phyloP scores from a whole-genome alignment of 2,329 filamentous ascomycete genomes.

The Penicillium crustosum region DNA sequence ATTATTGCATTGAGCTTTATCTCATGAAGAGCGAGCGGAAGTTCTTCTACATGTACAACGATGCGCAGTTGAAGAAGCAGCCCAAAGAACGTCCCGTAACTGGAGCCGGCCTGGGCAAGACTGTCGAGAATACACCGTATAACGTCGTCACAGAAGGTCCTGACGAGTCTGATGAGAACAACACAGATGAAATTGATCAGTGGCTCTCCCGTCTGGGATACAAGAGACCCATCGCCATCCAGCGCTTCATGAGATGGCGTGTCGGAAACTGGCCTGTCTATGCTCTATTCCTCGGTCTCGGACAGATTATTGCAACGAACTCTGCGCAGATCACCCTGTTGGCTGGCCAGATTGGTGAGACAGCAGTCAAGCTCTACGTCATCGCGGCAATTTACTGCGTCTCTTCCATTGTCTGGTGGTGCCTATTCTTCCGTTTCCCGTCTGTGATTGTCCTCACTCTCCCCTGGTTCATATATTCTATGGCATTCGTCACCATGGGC shows the following conservation, averaged over 20 bases:
- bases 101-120: constrained; percentile 40
- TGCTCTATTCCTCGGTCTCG: constrained; percentile 60
- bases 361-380: constrained; percentile 59
- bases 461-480: constrained; percentile 63
- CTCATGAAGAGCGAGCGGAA: constrained; percentile 65
- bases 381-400: constrained; percentile 60
- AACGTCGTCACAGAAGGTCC: constrained; percentile 27
- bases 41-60: constrained; percentile 61
- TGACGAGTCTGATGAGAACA: constrained; percentile 34
- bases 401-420: constrained; percentile 62
- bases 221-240: constrained; percentile 55
- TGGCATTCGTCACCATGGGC: constrained; percentile 63
- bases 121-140: constrained; percentile 37
- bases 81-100: constrained; percentile 39
- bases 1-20: constrained; percentile 65
- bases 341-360: constrained; percentile 62
- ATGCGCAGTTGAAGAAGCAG: constrained; percentile 56
- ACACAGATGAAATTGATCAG: constrained; percentile 36
- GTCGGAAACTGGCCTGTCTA: constrained; percentile 65
- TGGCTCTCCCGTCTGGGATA: constrained; percentile 48
- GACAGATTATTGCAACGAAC: constrained; percentile 64
- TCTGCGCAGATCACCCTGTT: constrained; percentile 67
- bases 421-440: constrained; percentile 58
- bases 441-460: constrained; percentile 58
- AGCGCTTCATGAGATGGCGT: constrained; percentile 56